Evolutionary conservation across 495 filamentous ascomycete genomes (phyloP).

Genomic region (Neohortaea acidophila): DNA sequence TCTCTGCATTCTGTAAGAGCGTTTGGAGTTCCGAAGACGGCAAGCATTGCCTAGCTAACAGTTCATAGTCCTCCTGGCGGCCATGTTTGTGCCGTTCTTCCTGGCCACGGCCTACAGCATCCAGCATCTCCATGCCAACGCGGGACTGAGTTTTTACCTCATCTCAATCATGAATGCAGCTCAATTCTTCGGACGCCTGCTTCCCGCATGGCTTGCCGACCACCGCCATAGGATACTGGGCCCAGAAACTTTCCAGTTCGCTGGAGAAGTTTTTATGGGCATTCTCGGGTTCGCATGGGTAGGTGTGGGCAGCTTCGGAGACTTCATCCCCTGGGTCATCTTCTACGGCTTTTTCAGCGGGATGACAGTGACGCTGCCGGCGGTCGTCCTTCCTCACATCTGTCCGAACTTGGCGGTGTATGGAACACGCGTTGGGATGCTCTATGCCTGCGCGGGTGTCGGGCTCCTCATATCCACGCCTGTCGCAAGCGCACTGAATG

Average conservation of each 20-base stretch:
- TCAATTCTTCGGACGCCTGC: slow-evolving; percentile 50
- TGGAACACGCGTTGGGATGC: too few species aligned
- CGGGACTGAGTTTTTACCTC: slow-evolving; percentile 40
- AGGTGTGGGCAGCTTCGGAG: slow-evolving; percentile 33
- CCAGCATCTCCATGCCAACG: slow-evolving; percentile 32
- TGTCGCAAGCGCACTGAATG: too few species aligned
- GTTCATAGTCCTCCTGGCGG: slow-evolving; percentile 51
- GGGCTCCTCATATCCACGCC: too few species aligned
- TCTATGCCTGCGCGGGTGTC: too few species aligned
- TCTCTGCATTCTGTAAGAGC: slow-evolving; percentile 33
- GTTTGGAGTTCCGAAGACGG: too few species aligned
- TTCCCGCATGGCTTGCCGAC: slow-evolving; percentile 56
- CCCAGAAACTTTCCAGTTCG: slow-evolving; percentile 45
- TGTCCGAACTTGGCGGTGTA: too few species aligned
- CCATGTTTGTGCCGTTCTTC: slow-evolving; percentile 57
- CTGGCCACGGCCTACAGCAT: slow-evolving; percentile 50
- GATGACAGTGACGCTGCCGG: slow-evolving; percentile 49
- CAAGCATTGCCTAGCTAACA: too few species aligned
- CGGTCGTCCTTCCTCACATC: too few species aligned
- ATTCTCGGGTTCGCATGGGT: slow-evolving; percentile 49
- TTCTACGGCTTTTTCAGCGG: slow-evolving; percentile 63
- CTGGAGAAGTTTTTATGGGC: slow-evolving; percentile 35
- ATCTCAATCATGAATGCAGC: slow-evolving; percentile 42
- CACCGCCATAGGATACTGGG: too few species aligned
- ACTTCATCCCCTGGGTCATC: slow-evolving; percentile 41